Conservation (phyloP, 345 rosid genomes). For the Brassica incana region DNA sequence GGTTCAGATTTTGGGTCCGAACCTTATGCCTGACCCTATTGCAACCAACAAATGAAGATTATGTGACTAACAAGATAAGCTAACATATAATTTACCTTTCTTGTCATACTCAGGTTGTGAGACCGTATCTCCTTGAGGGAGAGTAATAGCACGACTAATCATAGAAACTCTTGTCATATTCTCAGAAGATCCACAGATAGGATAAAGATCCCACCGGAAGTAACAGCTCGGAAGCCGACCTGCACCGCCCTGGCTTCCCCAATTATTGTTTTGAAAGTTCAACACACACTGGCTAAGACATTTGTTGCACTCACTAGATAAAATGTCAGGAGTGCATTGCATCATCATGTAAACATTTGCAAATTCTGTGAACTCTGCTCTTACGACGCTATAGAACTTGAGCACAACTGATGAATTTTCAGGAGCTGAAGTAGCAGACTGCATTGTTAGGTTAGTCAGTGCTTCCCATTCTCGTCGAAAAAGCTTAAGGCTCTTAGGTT, state of each 20-base stretch:
- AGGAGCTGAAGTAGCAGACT: constrained; percentile 1
- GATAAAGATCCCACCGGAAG: constrained; percentile 50
- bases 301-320: constrained; percentile 22
- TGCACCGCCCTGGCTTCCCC: constrained; percentile 43
- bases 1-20: neutral
- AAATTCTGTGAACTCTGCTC: neutral
- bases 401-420: constrained; percentile 28
- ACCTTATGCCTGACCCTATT: neutral
- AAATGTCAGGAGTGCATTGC: constrained; percentile 58
- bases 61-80: neutral
- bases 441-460: neutral
- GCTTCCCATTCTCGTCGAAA: constrained; percentile 15
- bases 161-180: constrained; percentile 16
- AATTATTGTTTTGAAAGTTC: constrained; percentile 27
- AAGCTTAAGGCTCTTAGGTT: neutral
- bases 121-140: constrained; percentile 3
- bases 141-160: neutral
- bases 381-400: constrained; percentile 38
- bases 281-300: constrained; percentile 35
- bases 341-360: constrained; percentile 35
- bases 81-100: constrained; percentile 8
- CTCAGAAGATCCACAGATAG: constrained; percentile 21
- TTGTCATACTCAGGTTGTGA: neutral
- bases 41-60: constrained; percentile 6
- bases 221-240: constrained; percentile 43